Evolutionary conservation across 306 rosid species (phyloP), one percentile per base, ranked within the genome.

Genomic region (Coriaria nepalensis): DNA sequence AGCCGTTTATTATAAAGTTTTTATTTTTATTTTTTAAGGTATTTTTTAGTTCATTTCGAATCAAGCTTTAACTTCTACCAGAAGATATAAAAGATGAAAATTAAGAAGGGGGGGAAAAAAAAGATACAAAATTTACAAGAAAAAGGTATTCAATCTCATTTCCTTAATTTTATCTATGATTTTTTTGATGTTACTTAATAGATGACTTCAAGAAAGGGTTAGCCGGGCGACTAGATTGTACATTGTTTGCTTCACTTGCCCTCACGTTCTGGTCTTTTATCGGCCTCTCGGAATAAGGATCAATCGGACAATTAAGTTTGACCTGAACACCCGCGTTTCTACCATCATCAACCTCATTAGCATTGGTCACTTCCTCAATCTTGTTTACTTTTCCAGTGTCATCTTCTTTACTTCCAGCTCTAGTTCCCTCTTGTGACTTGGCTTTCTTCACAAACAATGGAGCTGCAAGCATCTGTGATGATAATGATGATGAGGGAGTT

Each of bases 161-260:
- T 14, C 7, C 6, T 10, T 42, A 6, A 35, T 52, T 52, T 37
- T 15, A 14, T 45, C n/a, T 50, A 6, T 5, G 5, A 7, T n/a
- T 7, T 13, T 38, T 39, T 45, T 42, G 3, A 29, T 45, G 45
- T 79, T 71, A 90, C 78, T 77, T 85, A 46, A 81, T 35, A 9
- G 74, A 57, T 38, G 86, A 67, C 94, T 85, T 90, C 56, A 78
- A 61, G 76, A 90, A 85, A 13, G 98, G 98, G 71, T 90, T 90
- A 5, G 75, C 48, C 0, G 93, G 73, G 49, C 95, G 70, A 48
- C 35, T 67, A 37, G 79, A 5, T 60, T 71, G 75, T 40, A 15
- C 75, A 56, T 47, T 65, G 67, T 77, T 61, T 33, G 45, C 58
- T 50, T 49, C 85, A 50, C 60, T 67, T 33, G 64, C 70, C 64